phyloP scores from a whole-genome alignment of 169 alveolate genomes.

The Eimeria maxima region DNA sequence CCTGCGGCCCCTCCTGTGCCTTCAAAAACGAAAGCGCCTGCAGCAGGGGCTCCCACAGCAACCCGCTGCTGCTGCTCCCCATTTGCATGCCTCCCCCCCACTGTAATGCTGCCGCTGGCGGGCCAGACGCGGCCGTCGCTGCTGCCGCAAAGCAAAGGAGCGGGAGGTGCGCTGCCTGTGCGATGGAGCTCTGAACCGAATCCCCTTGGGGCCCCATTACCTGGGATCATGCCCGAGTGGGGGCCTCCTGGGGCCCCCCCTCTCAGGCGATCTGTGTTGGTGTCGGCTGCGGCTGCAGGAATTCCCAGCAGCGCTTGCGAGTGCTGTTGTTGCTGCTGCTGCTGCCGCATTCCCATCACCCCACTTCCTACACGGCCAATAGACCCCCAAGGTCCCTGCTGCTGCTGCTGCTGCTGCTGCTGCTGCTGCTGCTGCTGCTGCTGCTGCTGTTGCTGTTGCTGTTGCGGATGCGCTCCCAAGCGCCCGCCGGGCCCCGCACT shows the following conservation, averaged over 20 bases:
- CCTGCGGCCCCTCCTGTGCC: slow-evolving; percentile 59
- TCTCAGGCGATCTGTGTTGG: slow-evolving; percentile 14
- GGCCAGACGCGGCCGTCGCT: slow-evolving; percentile 52
- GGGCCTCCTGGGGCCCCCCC: slow-evolving; percentile 56
- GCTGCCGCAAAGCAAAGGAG: slow-evolving; percentile 56
- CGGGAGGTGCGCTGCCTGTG: slow-evolving; percentile 56
- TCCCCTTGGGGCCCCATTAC: slow-evolving; percentile 24
- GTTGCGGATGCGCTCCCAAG: slow-evolving; percentile 21
- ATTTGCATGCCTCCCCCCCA: neutral
- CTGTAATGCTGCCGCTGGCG: slow-evolving; percentile 13
- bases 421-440: neutral
- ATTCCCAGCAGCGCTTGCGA: slow-evolving; percentile 42
- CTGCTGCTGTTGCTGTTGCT: neutral
- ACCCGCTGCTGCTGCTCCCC: slow-evolving; percentile 67
- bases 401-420: slow-evolving; percentile 34
- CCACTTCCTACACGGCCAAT: slow-evolving; percentile 27
- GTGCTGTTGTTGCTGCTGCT: slow-evolving; percentile 69
- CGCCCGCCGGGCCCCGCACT: slow-evolving; percentile 59
- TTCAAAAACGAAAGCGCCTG: slow-evolving; percentile 42
- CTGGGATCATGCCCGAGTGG: slow-evolving; percentile 13
- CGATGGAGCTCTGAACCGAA: slow-evolving; percentile 46
- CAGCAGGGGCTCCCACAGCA: slow-evolving; percentile 31
- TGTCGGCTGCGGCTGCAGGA: slow-evolving; percentile 47
- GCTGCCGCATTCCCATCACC: slow-evolving; percentile 8
- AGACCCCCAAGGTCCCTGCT: slow-evolving; percentile 48